Conservation (phyloP, 257 asterid genomes). For the Solanum lignicaule region DNA sequence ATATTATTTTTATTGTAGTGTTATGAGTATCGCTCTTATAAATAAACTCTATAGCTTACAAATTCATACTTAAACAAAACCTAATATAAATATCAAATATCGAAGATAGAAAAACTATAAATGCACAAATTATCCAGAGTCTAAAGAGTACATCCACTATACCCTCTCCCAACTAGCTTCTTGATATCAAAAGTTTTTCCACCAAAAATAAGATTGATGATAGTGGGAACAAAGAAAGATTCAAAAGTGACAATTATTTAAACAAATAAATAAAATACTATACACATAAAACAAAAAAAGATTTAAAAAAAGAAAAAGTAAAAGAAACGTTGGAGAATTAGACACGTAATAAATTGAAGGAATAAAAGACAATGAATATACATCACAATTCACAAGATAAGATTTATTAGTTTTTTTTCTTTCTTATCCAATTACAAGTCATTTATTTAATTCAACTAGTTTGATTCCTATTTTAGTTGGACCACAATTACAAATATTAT, state of each 20-base stretch:
- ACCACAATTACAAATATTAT: not conserved
- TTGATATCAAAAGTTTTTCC: not conserved
- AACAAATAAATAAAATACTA: not conserved
- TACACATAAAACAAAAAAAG: not conserved
- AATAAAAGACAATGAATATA: not conserved
- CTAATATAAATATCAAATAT: not conserved
- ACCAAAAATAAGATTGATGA: not conserved
- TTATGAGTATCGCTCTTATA: not conserved
- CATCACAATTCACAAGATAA: not conserved
- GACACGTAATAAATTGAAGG: not conserved
- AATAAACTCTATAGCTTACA: not conserved
- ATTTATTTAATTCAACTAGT: not conserved
- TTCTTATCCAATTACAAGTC: not conserved
- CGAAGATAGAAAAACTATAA: not conserved
- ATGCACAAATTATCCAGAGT: not conserved
- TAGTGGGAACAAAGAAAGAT: not conserved
- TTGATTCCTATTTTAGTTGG: not conserved
- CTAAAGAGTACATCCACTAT: not conserved
- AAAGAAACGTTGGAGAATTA: not conserved
- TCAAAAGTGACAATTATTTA: not conserved
- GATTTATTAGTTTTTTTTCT: not conserved
- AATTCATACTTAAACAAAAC: accelerated
- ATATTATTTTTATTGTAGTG: too few relatives aligned
- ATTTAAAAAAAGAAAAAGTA: not conserved
- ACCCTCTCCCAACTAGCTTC: not conserved